Base-by-base conservation (phyloP, 2,329 filamentous ascomycete genomes). In the Penicillium verrucosum region DNA sequence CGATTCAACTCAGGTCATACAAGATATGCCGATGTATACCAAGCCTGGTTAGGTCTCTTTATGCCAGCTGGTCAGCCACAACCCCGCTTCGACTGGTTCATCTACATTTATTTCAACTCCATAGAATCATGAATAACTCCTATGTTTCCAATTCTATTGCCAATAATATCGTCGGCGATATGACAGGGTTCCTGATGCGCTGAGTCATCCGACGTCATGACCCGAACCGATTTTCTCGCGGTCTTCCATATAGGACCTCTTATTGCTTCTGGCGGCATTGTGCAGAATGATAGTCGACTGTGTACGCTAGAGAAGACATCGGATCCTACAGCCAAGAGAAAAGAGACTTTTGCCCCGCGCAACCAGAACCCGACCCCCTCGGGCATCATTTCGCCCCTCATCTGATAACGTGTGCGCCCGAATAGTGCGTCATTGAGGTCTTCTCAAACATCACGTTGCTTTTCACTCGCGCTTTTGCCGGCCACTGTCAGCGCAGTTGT, bases 401-500 rank as follows among this genome's bases (percentile, higher is more conserved):
- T 51, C 30, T 44, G 21, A 54, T 60, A 57, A 48, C 51, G 56
- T 60, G 54, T 60, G 57, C 38, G 48, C 54, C 51, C 36, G 52
- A 51, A 47, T 25, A 50, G 54, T 60, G 58, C 64, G 58, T 63
- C 63, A 65, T 66, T 65, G 56, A 49, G 25, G 23, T 43, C 45
- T 36, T 43, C 32, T 34, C 40, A 38, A 57, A 58, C 43, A 61
- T 59, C 70, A 73, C 68, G 56, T 60, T 72, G 70, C 60, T 68
- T 58, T 60, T 63, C 32, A 54, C 58, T 60, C 68, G 66, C 56
- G 43, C 65, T 53, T 57, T 67, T 50, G 66, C 68, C 68, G 69
- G 70, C 67, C 64, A 54, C 43, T 44, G 62, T 64, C 68, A 65
- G 68, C 65, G 65, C 64, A 68, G 65, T 62, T 62, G 68, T 58